phyloP scores from a whole-genome alignment of 306 rosid species.

The Corylus avellana region DNA sequence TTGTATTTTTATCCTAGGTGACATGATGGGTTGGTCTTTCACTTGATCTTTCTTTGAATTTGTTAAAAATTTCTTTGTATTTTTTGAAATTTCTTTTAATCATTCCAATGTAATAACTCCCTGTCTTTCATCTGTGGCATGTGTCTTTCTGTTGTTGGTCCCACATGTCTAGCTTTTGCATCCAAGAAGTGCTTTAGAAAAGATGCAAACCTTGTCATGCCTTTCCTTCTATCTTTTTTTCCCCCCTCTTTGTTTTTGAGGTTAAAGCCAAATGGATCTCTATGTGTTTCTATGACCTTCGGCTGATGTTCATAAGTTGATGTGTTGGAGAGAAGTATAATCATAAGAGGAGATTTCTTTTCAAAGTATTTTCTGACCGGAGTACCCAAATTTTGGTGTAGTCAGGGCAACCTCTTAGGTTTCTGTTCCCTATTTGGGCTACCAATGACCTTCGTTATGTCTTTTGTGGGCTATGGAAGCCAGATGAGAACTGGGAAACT shows the following conservation, averaged over 20 bases:
- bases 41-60: background rate
- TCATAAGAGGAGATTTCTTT: background rate
- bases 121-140: background rate
- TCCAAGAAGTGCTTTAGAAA: background rate
- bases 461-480: background rate
- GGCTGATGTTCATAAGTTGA: constrained; percentile 1
- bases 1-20: background rate
- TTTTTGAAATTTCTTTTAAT: background rate
- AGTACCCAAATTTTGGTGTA: background rate
- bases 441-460: background rate
- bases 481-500: background rate
- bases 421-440: background rate
- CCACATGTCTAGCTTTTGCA: background rate
- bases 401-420: background rate
- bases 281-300: background rate
- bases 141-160: background rate
- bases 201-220: background rate
- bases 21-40: background rate
- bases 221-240: too few relatives aligned
- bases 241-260: background rate
- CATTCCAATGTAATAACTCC: background rate
- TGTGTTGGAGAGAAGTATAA: background rate
- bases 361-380: background rate
- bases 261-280: background rate
- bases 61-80: background rate